Conservation (phyloP, 345 rosid species). For the Gossypium mustelinum region DNA sequence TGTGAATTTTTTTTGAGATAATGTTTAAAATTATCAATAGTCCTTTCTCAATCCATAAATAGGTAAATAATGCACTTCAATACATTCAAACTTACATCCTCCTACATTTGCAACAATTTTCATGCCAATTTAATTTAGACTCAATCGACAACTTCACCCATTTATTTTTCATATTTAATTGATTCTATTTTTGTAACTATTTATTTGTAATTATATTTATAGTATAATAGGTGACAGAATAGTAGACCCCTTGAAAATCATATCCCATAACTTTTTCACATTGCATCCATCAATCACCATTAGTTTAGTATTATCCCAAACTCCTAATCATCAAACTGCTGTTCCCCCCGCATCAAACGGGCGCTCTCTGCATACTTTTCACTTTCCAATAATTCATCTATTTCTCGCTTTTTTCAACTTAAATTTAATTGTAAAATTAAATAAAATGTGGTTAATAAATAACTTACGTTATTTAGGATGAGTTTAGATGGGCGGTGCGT, state of each 20-base stretch:
- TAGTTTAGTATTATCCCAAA: slow-evolving; percentile 20
- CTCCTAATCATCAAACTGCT: slow-evolving; percentile 39
- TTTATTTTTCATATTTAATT: no score
- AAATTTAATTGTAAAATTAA: no score
- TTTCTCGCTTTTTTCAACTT: neutral
- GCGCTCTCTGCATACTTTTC: neutral
- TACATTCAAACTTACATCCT: fast-evolving
- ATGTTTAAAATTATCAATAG: fast-evolving
- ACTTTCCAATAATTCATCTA: neutral
- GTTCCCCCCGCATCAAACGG: neutral
- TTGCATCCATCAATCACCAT: slow-evolving; percentile 28
- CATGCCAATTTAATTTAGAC: fast-evolving
- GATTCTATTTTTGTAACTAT: no score
- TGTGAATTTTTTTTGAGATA: no score
- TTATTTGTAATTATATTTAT: no score
- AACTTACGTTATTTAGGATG: no score
- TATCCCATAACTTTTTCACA: slow-evolving; percentile 64
- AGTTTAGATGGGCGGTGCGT: no score
- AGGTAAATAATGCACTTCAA: fast-evolving
- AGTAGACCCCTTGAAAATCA: slow-evolving; percentile 16
- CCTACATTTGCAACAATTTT: fast-evolving
- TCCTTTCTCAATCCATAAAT: fast-evolving
- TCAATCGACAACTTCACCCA: fast-evolving
- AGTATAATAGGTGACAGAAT: neutral
- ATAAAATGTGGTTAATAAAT: no score